Conservation (phyloP, 2,329 filamentous ascomycete species). For the Aureobasidium leucospermi region DNA sequence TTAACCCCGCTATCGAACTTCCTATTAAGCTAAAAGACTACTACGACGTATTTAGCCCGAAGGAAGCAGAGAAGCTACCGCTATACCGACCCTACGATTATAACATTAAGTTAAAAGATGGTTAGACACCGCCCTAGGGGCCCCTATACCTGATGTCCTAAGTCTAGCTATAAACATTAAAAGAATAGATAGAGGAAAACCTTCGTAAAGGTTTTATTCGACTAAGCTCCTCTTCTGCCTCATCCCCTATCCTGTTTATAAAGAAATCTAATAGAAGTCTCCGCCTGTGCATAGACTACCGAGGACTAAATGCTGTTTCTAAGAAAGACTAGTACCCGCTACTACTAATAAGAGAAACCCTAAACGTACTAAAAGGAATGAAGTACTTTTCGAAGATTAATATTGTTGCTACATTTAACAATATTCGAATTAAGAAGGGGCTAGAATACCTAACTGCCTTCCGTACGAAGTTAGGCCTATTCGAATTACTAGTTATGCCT, state of each 20-base stretch:
- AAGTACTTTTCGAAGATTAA: conserved; percentile 29
- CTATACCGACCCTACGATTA: not conserved
- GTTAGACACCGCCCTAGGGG: not conserved
- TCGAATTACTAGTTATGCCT: conserved; percentile 1
- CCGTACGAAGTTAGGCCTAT: not conserved
- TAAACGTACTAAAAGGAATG: conserved; percentile 20
- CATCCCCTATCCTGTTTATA: not conserved
- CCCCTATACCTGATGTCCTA: not conserved
- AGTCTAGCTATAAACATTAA: not conserved
- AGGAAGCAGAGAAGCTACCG: conserved; percentile 7
- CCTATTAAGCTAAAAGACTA: conserved; percentile 1
- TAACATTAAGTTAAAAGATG: not conserved
- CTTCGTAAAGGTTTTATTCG: not conserved
- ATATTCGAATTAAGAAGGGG: conserved; percentile 26
- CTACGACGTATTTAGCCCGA: not conserved
- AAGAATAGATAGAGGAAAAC: not conserved
- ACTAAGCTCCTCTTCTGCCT: too few relatives aligned
- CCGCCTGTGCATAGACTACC: conserved; percentile 31
- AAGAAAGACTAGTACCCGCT: conserved; percentile 29
- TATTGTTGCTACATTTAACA: conserved; percentile 27
- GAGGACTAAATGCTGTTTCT: conserved; percentile 28
- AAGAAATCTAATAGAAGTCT: conserved; percentile 15
- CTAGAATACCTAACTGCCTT: conserved; percentile 28
- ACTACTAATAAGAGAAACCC: conserved; percentile 27
- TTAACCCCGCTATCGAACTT: not conserved